Evolutionary conservation across 257 asterid species (phyloP), one percentile per base, ranked within the genome.

Genomic region (Paraleonurus japonicus): DNA sequence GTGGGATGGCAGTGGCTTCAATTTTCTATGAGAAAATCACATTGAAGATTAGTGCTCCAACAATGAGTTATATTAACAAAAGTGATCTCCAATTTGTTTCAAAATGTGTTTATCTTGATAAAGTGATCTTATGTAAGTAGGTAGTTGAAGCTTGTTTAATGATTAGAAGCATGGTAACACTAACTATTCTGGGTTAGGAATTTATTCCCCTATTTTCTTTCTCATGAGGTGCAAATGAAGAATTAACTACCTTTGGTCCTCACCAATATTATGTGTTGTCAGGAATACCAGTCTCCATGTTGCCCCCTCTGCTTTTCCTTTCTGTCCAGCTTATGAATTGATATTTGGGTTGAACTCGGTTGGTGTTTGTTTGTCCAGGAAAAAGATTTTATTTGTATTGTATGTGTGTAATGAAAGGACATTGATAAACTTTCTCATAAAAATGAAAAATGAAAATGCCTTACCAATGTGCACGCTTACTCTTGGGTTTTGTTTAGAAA

Each of bases 361-460:
- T 57, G 37, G 2, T 7, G 39, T 33, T 47, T 24, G 59, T 61
- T 33, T 43, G 17, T 43, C 48, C 48, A 47, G 23, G 12, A 7
- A 57, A 26, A 45, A 12, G 33, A 33, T 26, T 27, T 57, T 22
- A 11, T 45, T 11, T 17, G 13, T 6, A 24, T 47, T 61, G 11
- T 28, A 61, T 32, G 17, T 61, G 35, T 65, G 26, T 24, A 12
- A 32, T 72, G 35, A 35, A 6, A 32, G 16, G 33, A 24, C 64
- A n/a, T 54, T n/a, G 27, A 57, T 28, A 57, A 26, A 51, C 48
- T 6, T 39, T 39, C 16, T 24, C 16, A 35, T 13, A 43, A 55
- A 76, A 45, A 71, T 70, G 43, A 17, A 51, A 55, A 55, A 65
- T 27, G 55, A n/a, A 19, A 28, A 43, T 69, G 58, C 35, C 47